Percentiles rank a stretch among this genome's conserved stretches.
phyloP scores from a whole-genome alignment of 2,329 filamentous ascomycete species.

The Sarocladiaceae sp. region DNA sequence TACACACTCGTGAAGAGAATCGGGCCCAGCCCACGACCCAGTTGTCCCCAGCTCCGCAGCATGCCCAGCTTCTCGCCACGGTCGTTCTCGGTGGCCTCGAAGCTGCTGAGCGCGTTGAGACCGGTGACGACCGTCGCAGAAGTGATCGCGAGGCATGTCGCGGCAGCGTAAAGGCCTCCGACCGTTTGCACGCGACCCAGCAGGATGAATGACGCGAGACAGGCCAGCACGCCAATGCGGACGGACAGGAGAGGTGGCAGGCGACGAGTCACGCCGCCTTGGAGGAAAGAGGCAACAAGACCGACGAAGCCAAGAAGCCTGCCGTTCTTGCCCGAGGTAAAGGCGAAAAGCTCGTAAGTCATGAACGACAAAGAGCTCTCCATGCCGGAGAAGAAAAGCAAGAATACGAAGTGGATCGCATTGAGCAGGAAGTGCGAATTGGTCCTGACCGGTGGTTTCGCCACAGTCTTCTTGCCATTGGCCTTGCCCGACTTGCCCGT shows the following conservation, averaged over 20 bases:
- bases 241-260: slow-evolving; percentile 76
- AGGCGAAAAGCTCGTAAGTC: slow-evolving; percentile 89
- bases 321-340: slow-evolving; percentile 73
- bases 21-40: slow-evolving; percentile 80
- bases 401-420: slow-evolving; percentile 78
- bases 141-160: slow-evolving; percentile 78
- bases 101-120: slow-evolving; percentile 83
- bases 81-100: slow-evolving; percentile 76
- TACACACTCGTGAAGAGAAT: slow-evolving; percentile 90
- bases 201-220: slow-evolving; percentile 72
- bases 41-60: slow-evolving; percentile 75
- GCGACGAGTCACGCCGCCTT: slow-evolving; percentile 84
- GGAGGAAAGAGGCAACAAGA: slow-evolving; percentile 82
- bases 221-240: slow-evolving; percentile 70
- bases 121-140: slow-evolving; percentile 93
- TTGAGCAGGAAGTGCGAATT: slow-evolving; percentile 84
- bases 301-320: slow-evolving; percentile 85
- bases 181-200: slow-evolving; percentile 65
- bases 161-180: slow-evolving; percentile 69
- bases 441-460: slow-evolving; percentile 46
- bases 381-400: slow-evolving; percentile 97
- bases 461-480: slow-evolving; percentile 17
- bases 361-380: slow-evolving; percentile 97
- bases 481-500: slow-evolving; percentile 25
- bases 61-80: slow-evolving; percentile 81